Evolutionary conservation across 106 monocot species (phyloP).

Genomic region (Acanthochlamys bracteata): DNA sequence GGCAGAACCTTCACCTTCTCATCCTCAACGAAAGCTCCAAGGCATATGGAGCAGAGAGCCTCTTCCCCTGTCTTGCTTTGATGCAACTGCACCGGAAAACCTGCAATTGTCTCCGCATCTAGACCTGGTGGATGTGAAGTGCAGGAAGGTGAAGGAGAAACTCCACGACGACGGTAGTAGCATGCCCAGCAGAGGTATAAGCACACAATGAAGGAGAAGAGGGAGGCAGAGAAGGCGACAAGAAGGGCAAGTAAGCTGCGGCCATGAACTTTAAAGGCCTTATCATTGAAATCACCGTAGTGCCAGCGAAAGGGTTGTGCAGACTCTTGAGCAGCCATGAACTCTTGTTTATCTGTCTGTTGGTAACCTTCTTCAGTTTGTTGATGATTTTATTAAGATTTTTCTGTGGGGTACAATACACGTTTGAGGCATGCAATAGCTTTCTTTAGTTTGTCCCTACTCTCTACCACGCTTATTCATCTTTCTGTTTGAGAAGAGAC

Average conservation of each 20-base stretch:
- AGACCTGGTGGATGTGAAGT: background rate
- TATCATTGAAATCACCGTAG: slow-evolving; percentile 19
- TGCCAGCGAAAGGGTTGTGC: slow-evolving; percentile 22
- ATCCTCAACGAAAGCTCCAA: background rate
- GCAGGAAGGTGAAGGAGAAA: background rate
- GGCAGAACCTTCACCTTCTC: slow-evolving; percentile 5
- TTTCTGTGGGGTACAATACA: no score
- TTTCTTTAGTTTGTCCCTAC: no score
- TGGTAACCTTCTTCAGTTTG: background rate
- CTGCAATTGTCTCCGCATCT: background rate
- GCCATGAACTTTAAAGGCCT: slow-evolving; percentile 19
- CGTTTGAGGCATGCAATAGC: no score
- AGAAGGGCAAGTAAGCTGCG: slow-evolving; percentile 10
- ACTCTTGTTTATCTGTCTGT: background rate
- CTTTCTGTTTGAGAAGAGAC: no score
- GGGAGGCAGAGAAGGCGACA: slow-evolving; percentile 14
- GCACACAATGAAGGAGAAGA: slow-evolving; percentile 21
- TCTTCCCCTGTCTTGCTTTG: background rate
- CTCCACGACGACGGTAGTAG: no score
- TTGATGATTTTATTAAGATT: no score
- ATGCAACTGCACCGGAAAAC: background rate
- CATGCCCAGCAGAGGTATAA: slow-evolving; percentile 18
- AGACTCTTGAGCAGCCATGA: background rate
- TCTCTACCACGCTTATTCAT: no score
- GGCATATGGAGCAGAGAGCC: background rate